Base-by-base conservation (phyloP, 768 basidiomycete species). In the Termitomyces sp. region DNA sequence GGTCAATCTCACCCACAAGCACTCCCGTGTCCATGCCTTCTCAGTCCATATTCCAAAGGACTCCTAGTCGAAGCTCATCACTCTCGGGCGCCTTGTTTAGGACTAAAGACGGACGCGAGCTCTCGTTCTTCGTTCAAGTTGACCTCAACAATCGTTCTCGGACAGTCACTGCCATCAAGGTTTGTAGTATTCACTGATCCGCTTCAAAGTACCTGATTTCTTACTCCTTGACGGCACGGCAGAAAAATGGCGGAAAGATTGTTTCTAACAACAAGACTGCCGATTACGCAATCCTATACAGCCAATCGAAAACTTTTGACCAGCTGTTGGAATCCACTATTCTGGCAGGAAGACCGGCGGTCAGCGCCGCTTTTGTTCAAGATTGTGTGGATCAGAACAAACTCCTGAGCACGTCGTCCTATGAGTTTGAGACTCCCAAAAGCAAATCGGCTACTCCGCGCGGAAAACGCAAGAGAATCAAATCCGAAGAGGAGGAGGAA, bases 241-340 rank as follows among this genome's bases (percentile, higher is more conserved):
- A 92, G 90, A 87, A 79, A 81, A 78, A 88, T 61, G 88, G 86
- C 11, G 90, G 90, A 9, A 79, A 70, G 62, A 85, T 90, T 54
- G 79, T 78, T 12, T 76, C 78, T 24, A 78, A 79, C 39, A 79
- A 84, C n/a, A 70, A 74, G 9, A 74, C 77, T 13, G 89, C 89
- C 7, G 83, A 89, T 67, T 89, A 83, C 68, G 78, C 81, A 13
- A 78, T 92, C 39, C 74, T 91, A 42, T 81, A 80, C 54, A 70
- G 79, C 20, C 78, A 79, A 28, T 81, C 83, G 18, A 80, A 78
- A 64, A 78, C 78, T 7, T 88, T 83, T 60, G 74, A 75, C 22
- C 78, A 77, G n/a, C 76, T 86, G 8, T 65, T 78, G 4, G 55
- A 69, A 20, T 70, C 75, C 5, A 75, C 80, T 7, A 38, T 69